These are phyloP conservation scores for Saxispiralis lemnorum DNA, from an alignment of 495 filamentous ascomycete species.

Conservation along the genomic window DNA sequence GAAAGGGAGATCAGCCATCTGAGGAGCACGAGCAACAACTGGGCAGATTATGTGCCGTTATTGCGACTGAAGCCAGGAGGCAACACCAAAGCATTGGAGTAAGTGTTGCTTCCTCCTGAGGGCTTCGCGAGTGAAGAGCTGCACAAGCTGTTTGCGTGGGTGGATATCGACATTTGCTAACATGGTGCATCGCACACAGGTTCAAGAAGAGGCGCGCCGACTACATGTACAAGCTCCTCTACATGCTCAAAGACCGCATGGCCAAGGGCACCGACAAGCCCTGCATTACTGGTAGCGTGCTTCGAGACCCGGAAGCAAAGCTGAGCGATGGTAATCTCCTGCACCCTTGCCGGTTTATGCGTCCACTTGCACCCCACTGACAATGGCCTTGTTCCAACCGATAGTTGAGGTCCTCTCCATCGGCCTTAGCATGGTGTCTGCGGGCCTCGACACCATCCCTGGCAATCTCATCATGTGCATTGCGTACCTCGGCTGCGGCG, in stretches of 20 bases:
- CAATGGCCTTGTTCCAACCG: background rate
- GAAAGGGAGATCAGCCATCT: slow-evolving; percentile 47
- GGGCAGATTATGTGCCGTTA: slow-evolving; percentile 52
- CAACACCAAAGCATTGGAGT: slow-evolving; percentile 36
- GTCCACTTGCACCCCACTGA: too few relatives aligned
- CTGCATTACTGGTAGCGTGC: slow-evolving; percentile 50
- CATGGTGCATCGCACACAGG: too few relatives aligned
- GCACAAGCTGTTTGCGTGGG: slow-evolving; percentile 24
- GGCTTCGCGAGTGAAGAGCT: slow-evolving; percentile 26
- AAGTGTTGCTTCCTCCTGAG: slow-evolving; percentile 20
- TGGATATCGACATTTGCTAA: too few relatives aligned
- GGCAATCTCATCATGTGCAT: slow-evolving; percentile 55
- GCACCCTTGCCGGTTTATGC: background rate
- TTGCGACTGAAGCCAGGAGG: slow-evolving; percentile 39
- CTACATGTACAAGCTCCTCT: slow-evolving; percentile 29
- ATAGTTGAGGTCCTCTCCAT: slow-evolving; percentile 46
- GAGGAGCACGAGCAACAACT: slow-evolving; percentile 49
- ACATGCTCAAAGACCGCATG: slow-evolving; percentile 42
- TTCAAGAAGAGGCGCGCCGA: slow-evolving; percentile 1
- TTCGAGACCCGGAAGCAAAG: slow-evolving; percentile 39
- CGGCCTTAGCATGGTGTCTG: slow-evolving; percentile 59
- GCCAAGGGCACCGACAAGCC: slow-evolving; percentile 46
- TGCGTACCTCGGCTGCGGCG: slow-evolving; percentile 42
- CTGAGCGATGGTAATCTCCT: slow-evolving; percentile 28
- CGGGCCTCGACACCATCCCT: slow-evolving; percentile 51